Base-by-base conservation (phyloP, 2,329 filamentous ascomycete species). In the Metarhizium anisopliae region DNA sequence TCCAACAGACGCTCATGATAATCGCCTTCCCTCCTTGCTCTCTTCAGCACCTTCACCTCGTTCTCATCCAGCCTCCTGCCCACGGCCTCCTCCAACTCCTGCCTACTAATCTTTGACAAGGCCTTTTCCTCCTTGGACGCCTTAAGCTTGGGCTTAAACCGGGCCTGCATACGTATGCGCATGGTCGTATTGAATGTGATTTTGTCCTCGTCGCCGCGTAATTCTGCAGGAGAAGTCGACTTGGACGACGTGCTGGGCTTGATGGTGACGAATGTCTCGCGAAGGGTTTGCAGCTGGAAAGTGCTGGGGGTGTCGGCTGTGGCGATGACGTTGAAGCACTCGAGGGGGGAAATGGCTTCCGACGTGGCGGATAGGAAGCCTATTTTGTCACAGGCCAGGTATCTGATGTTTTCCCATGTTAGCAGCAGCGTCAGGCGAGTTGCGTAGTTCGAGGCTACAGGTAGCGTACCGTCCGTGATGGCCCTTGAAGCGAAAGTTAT, bases 81-180 rank as follows among this genome's bases (percentile, higher is more conserved):
- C 0, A 87, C 90, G 3, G 87, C 85, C 50, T 84, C 85, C 72
- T 96, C 92, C 50, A 96, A 74, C 72, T 96, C 90, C 65, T 86
- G 86, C 59, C 89, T 80, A 65, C 86, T 93, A 56, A 99, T 89
- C 75, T 93, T 95, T 64, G 93, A 86, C 62, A 81, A 80, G 0
- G 89, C 87, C 74, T 88, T 94, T 60, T 90, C 88, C 67, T 92
- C 90, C 72, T 92, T 95, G 0, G 79, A 82, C 10, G 86, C 86
- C 71, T 87, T 89, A 50, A 94, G 71, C 59, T 82, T 81, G 8
- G 93, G 92, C 77, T 96, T 96, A 76, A 95, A 97, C 52, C 89
- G 80, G 25, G 93, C 90, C 74, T 97, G 93, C 92, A 97, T 96
- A 54, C 92, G 87, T 64, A 97, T 82, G 52, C 90, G 81, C 58